These are phyloP conservation scores for Diaporthe ilicicola DNA, from an alignment of 2,329 filamentous ascomycete species.

Conservation along the genomic window DNA sequence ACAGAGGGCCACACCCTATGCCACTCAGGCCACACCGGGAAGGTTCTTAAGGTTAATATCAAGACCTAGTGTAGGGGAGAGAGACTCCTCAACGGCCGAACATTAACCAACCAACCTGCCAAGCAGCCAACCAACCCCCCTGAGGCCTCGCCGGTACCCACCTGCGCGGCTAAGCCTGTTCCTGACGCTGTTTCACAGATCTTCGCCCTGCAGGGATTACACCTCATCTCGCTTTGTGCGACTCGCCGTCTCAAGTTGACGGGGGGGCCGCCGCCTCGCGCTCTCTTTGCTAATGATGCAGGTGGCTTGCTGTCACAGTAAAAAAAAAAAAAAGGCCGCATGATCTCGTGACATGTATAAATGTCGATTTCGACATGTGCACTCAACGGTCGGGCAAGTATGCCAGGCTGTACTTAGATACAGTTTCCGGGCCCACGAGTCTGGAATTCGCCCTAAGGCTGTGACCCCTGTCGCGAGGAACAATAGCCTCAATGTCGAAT, in stretches of 20 bases:
- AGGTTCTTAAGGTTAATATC: conserved; percentile 22
- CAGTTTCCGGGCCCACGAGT: background rate
- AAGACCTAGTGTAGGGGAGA: background rate
- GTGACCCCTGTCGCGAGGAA: background rate
- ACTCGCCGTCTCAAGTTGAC: conserved; percentile 21
- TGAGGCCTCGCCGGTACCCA: background rate
- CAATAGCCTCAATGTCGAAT: background rate
- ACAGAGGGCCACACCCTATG: background rate
- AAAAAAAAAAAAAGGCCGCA: background rate
- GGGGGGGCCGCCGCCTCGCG: background rate
- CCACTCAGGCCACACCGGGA: background rate
- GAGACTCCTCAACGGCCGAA: background rate
- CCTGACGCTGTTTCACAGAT: conserved; percentile 16
- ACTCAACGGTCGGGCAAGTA: background rate
- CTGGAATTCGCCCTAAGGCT: background rate
- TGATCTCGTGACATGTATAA: background rate
- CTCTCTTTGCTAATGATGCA: background rate
- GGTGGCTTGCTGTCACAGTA: background rate
- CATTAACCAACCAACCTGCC: background rate
- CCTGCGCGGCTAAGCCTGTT: conserved; percentile 8
- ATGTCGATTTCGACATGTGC: background rate
- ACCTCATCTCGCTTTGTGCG: conserved; percentile 27
- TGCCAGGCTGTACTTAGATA: too few relatives aligned
- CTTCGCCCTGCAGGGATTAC: conserved; percentile 9
- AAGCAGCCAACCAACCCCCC: background rate